Base-by-base conservation (phyloP, 2,329 filamentous ascomycete genomes). In the Teratosphaeria pseudoeucalypti region DNA sequence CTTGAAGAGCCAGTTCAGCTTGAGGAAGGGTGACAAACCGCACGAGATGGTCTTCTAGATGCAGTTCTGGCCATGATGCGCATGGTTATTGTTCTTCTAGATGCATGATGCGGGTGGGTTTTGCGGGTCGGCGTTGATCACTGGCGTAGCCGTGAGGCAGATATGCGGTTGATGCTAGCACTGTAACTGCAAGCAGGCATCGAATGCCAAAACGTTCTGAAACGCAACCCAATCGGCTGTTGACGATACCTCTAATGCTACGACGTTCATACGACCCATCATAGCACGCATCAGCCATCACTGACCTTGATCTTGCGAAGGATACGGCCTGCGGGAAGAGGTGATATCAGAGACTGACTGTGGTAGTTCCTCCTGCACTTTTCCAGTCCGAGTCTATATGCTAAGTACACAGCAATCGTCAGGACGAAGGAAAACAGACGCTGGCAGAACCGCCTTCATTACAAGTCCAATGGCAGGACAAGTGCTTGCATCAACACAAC, bases 41-140 rank as follows among this genome's bases (percentile, higher is more conserved):
- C 94, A 99, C 83, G 90, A 95, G 87, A 97, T 99, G 94, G 89
- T 90, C 82, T 99, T 92, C 86, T 99, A 96, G 81, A 85, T 54
- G 34, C 14, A 37, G 53, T 14, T 32, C 12, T 32, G 53, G 16
- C 27, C 53, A 54, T 54, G 53, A 32, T 26, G 27, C 19, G 53
- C 19, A 54, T 32, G 26, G 39, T 39, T 23, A 12, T 39, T 39
- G 57, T 54, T 23, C 54, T 16, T 37, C 19, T 54, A 26, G 49
- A 37, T 54, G 52, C 52, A 32, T 16, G 52, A 32, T 54, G 27
- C 52, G 52, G 32, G 19, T 54, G 27, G 52, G 52, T 54, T 16
- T 34, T 49, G 43, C 19, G 43, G 43, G 43, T 49, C 43, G 43
- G 43, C 43, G 43, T 49, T 49, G 43, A 49, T 49, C 43, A 49